Base-by-base conservation (phyloP, 257 asterid genomes). In the Gentiana dahurica region DNA sequence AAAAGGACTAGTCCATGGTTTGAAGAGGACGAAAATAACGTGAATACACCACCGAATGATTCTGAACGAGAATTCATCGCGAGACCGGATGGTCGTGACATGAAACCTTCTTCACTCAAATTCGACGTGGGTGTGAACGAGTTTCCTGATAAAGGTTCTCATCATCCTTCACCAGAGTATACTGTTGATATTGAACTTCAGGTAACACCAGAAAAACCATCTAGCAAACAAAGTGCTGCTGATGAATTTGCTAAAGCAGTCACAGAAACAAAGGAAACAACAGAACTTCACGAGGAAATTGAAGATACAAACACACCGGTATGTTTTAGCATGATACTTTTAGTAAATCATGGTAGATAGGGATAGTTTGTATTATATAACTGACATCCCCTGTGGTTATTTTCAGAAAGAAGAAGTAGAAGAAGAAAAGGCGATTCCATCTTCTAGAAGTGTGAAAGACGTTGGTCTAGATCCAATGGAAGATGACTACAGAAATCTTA, bases 391-490 rank as follows among this genome's bases (percentile, higher is more conserved):
- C 51, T 49, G 37, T 46, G 60, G 41, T 41, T 57, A 24, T 55
- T 39, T 51, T 68, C 75, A 83, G 91, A 70, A 32, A 39, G 65
- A 61, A 59, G 76, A 74, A 68, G 24, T 24, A 24, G 63, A 51
- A 4, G 83, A 68, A 54, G 54, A 43, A 37, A 76, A 74, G 68
- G 66, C 58, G 45, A 54, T 66, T 13, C 73, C 58, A 48, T 60
- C 79, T 54, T 61, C 70, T 3, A 86, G 71, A 75, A 48, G 45
- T 36, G 84, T 79, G 34, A 89, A 65, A 75, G 89, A 89, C 66
- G 80, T 83, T 38, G 95, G 94, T n/a, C 70, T 83, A 62, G 95
- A 89, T 61, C 97, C 97, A 48, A 86, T 89, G 1, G 84, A 73
- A 64, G 95, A 78, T 3, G 95, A 78, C 36, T n/a, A 24, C 48